Evolutionary conservation across 805 yeast genomes (phyloP), one percentile per base, ranked within the genome.

Genomic region (Saccharomycopsis fermentans): DNA sequence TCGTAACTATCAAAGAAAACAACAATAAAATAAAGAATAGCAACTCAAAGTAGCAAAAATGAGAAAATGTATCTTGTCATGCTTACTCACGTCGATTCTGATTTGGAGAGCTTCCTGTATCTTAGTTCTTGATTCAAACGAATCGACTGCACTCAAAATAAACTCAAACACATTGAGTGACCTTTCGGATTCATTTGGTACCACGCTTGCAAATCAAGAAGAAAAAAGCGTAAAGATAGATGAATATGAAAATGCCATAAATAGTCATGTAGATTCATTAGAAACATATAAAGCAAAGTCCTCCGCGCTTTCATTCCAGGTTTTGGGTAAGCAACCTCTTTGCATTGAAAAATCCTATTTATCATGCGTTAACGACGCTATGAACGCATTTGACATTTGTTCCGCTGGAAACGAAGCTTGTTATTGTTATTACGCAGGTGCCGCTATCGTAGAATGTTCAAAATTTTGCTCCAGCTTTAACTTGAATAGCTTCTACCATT

Each of bases 341-440:
- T 43, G 50, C 24, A 9, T 24, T 36, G 55, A 52, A 8, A 26
- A 56, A 3, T 14, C 27, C 2, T 53, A 57, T n/a, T 19, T 36
- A 4, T 11, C 48, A 6, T 57, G 59, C 21, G 16, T 47, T 29
- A 39, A 57, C 4, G n/a, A 11, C 17, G 53, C 55, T 2, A 36
- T 54, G 27, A n/a, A 34, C 16, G 55, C 57, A 1, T 36, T 55
- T 32, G 40, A 58, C 11, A 34, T 55, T 16, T 58, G 60, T 35
- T 58, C 60, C 6, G 36, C 12, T 26, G 19, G 39, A 24, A 58
- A 58, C 24, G 32, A 51, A n/a, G 55, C 35, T 16, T 58, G 60
- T 37, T 58, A 58, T 40, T 58, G 60, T 51, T 58, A 58, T 34
- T 21, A 39, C 37, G 58, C 55, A 8, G 60, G 60, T 3, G 48